phyloP scores from a whole-genome alignment of 768 basidiomycete species.

The Erythrobasidium yunnanense region DNA sequence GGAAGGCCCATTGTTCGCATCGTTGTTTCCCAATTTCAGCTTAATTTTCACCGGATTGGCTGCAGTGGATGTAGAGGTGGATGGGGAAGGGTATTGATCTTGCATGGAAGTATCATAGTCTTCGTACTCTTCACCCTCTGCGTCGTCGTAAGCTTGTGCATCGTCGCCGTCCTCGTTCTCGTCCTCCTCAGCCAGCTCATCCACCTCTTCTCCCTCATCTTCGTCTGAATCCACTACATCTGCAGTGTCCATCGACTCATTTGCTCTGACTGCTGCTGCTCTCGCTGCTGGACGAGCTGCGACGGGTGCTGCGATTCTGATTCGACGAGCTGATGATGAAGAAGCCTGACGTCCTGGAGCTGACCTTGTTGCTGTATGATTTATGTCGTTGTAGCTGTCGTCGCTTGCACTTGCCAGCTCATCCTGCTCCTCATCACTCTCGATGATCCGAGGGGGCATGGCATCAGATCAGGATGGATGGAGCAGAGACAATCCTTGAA shows the following conservation, averaged over 20 bases:
- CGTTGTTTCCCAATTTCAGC: not conserved
- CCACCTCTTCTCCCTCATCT: not conserved
- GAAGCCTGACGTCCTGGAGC: too few species aligned
- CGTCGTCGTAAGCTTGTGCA: not conserved
- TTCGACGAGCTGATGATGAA: too few species aligned
- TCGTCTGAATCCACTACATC: conserved; percentile 5
- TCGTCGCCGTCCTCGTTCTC: not conserved
- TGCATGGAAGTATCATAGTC: not conserved
- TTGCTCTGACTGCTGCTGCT: conserved; percentile 14
- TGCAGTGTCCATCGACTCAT: conserved; percentile 16
- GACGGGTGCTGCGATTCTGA: too few species aligned
- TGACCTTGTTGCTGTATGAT: too few species aligned
- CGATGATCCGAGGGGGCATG: not conserved
- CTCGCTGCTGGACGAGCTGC: not conserved
- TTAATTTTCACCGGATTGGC: not conserved
- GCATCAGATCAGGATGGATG: too few species aligned
- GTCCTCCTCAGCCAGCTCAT: not conserved
- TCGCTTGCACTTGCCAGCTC: not conserved
- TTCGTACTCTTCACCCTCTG: conserved; percentile 12
- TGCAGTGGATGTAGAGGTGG: not conserved
- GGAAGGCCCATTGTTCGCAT: not conserved
- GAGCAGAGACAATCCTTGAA: too few species aligned
- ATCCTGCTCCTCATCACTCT: not conserved
- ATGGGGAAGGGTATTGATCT: not conserved
- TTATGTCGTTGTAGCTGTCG: too few species aligned